Conservation (phyloP, 352 stramenopile genomes). For the Phytophthora chlamydospora region DNA sequence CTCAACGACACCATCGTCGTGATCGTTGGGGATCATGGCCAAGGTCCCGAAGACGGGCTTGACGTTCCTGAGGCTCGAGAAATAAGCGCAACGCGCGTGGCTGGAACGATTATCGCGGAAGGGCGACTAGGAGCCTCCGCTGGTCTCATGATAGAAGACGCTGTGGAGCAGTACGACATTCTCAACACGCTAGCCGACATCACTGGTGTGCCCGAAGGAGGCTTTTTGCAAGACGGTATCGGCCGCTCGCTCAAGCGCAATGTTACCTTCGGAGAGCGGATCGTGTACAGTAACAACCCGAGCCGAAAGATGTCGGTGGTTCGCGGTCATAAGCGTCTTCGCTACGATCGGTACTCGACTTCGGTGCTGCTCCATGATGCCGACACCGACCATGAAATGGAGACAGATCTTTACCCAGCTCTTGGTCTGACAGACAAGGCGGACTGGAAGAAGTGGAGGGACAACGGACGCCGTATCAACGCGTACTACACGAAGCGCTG, state of each 20-base stretch:
- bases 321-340: slow-evolving; percentile 39
- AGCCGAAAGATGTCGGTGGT: slow-evolving; percentile 42
- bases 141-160: slow-evolving; percentile 34
- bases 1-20: slow-evolving; percentile 60
- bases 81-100: slow-evolving; percentile 36
- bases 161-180: slow-evolving; percentile 42
- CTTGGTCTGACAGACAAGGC: slow-evolving; percentile 23
- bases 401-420: slow-evolving; percentile 37
- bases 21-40: slow-evolving; percentile 51
- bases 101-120: slow-evolving; percentile 38
- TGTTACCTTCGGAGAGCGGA: slow-evolving; percentile 31
- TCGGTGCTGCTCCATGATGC: slow-evolving; percentile 50
- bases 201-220: slow-evolving; percentile 30
- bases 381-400: slow-evolving; percentile 44
- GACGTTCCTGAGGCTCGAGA: slow-evolving; percentile 35
- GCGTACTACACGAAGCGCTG: slow-evolving; percentile 62
- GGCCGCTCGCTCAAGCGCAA: slow-evolving; percentile 50
- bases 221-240: slow-evolving; percentile 40
- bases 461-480: slow-evolving; percentile 45
- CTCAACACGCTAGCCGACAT: slow-evolving; percentile 51
- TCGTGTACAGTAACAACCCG: slow-evolving; percentile 62
- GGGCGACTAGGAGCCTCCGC: slow-evolving; percentile 30
- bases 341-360: slow-evolving; percentile 49
- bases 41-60: slow-evolving; percentile 44
- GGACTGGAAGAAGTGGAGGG: slow-evolving; percentile 22